Base-by-base conservation (phyloP, 176 grass and related monocot species). In the Raddia distichophylla region DNA sequence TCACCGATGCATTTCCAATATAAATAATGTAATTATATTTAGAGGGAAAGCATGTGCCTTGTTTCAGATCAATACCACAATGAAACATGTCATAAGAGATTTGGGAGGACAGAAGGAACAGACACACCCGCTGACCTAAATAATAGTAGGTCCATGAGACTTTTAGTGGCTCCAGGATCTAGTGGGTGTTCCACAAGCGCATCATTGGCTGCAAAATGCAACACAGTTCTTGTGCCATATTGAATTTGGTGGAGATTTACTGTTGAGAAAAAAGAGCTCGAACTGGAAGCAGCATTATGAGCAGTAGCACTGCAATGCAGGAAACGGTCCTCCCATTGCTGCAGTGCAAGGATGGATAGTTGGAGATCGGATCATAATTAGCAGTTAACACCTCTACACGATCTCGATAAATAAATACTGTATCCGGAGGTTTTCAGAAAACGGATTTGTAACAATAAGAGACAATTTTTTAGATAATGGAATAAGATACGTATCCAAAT, bases 131-230 rank as follows among this genome's bases (percentile, higher is more conserved):
- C 57, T 83, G 74, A 88, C 80, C 86, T 83, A 47, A 82, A 76
- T 82, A 33, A 18, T 66, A 60, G 50, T 73, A 80, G 75, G 35
- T 16, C 75, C 75, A 35, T 45, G 3, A 49, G 66, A 57, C 48
- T 47, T 54, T 47, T 54, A 27, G 81, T 84, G 87, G 81, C 75
- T 84, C 53, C 61, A 84, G 60, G 60, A 80, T 80, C 86, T 84
- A 80, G 86, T 69, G 80, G 79, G 52, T 40, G 10, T 34, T 74
- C 20, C 79, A 82, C 73, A 82, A 7, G 15, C 70, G 60, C 73
- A 56, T 62, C 64, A 49, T 53, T 87, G 58, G 44, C 33, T 63
- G 46, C 45, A 68, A 12, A 80, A 44, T 61, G 56, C 75, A 80
- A 64, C 68, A 79, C 48, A 56, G 60, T 78, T 67, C 60, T 79